Percentiles rank a stretch among this genome's conserved stretches.
Evolutionary conservation across 78 protist species (phyloP).

Genomic region (Neovahlkampfia damariscottae): DNA sequence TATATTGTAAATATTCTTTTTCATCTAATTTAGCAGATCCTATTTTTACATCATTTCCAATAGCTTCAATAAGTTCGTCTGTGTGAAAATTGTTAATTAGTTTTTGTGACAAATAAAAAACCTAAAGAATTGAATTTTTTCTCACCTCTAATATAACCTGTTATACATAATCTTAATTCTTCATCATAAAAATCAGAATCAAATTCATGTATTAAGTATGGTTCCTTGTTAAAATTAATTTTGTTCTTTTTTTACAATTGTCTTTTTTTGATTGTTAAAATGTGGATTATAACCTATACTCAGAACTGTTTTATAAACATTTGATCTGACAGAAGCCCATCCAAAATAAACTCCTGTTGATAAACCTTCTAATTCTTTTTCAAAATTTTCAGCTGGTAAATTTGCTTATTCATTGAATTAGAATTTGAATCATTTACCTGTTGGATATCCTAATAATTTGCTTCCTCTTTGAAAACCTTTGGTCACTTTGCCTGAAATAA

Average conservation of each 20-base stretch:
- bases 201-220: neutral
- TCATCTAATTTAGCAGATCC: neutral
- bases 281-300: constrained; percentile 14
- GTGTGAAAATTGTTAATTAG: no score
- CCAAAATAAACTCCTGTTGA: constrained; percentile 12
- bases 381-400: neutral
- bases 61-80: neutral
- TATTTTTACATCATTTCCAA: neutral
- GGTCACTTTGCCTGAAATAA: neutral
- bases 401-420: no score
- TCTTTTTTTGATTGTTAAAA: neutral
- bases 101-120: neutral
- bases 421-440: no score
- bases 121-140: no score
- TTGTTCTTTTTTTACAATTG: neutral
- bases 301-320: neutral
- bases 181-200: neutral
- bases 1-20: neutral
- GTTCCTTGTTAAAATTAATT: neutral
- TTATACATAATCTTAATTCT: neutral
- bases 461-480: constrained; percentile 8
- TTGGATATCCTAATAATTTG: constrained; percentile 8
- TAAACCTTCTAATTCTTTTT: neutral
- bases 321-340: neutral
- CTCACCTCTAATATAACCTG: neutral